Evolutionary conservation across 225 moss, liverwort and hornwort genomes (phyloP).

Genomic region (Thuidium tamariscinum): DNA sequence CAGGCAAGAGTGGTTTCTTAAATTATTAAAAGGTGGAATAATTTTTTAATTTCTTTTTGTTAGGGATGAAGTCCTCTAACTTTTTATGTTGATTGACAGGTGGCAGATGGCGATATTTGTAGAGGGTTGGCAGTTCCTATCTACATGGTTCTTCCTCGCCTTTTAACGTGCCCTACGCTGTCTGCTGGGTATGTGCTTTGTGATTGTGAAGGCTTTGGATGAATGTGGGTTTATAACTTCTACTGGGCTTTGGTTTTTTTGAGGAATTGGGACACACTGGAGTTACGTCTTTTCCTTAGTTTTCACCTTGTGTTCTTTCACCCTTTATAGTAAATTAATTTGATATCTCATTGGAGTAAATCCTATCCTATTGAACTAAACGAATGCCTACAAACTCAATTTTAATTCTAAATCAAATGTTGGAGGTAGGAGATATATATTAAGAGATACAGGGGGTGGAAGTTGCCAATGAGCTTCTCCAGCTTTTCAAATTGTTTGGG

Average conservation of each 20-base stretch:
- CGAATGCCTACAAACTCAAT: neutral
- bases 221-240: neutral
- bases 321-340: neutral
- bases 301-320: neutral
- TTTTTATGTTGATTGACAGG: conserved; percentile 23
- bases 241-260: neutral
- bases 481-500: neutral
- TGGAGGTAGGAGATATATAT: neutral
- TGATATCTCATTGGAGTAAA: neutral
- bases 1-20: conserved; percentile 43
- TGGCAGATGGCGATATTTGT: conserved; percentile 91
- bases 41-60: neutral
- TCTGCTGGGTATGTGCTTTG: conserved; percentile 66
- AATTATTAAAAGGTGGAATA: neutral
- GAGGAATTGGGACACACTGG: neutral
- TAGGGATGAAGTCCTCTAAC: neutral
- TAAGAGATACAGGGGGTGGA: neutral
- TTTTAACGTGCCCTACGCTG: conserved; percentile 81
- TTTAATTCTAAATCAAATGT: neutral
- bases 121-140: conserved; percentile 74
- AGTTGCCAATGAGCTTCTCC: neutral
- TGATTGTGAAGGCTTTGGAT: neutral
- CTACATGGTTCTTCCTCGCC: conserved; percentile 89
- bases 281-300: neutral
- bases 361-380: neutral